Evolutionary conservation across 75 land plant species (phyloP).

Genomic region (Pseudotsuga menziesii): DNA sequence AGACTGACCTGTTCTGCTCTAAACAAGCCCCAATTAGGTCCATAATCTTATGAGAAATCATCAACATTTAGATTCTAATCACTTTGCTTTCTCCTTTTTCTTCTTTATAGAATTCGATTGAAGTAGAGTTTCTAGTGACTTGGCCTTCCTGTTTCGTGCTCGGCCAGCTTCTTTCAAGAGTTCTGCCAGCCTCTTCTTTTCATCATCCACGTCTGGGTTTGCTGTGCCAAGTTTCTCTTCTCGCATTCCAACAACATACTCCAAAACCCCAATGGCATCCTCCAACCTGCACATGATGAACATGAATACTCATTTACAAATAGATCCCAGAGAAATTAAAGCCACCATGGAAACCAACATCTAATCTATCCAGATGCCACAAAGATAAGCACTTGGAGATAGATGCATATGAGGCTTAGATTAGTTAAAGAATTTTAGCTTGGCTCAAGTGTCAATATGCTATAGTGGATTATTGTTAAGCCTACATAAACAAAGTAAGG

Average conservation of each 20-base stretch:
- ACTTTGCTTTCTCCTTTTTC: slow-evolving; percentile 41
- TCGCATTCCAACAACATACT: slow-evolving; percentile 48
- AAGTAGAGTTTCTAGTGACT: slow-evolving; percentile 58
- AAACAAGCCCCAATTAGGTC: slow-evolving; percentile 2
- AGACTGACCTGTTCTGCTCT: slow-evolving; percentile 11
- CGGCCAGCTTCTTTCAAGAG: slow-evolving; percentile 73
- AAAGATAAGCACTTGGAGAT: too few species aligned
- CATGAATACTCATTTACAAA: not conserved
- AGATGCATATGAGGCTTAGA: too few species aligned
- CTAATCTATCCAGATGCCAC: too few species aligned
- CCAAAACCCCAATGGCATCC: slow-evolving; percentile 68
- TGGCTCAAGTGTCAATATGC: too few species aligned
- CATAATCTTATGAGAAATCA: not conserved
- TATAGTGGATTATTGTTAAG: not conserved
- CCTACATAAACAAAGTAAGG: not conserved
- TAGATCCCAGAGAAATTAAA: not conserved
- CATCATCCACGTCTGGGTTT: slow-evolving; percentile 69
- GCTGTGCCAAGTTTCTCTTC: slow-evolving; percentile 82
- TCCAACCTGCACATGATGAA: slow-evolving; percentile 48
- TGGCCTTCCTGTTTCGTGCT: slow-evolving; percentile 48
- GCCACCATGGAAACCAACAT: not conserved
- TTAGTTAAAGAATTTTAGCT: too few species aligned
- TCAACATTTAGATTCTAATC: slow-evolving; percentile 6
- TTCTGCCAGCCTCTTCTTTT: slow-evolving; percentile 55
- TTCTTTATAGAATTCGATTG: slow-evolving; percentile 33